Percentiles rank a stretch among this genome's conserved stretches.
Evolutionary conservation across 192 early-diverging fungal genomes (phyloP).

Genomic region (Entrophospora sp.): DNA sequence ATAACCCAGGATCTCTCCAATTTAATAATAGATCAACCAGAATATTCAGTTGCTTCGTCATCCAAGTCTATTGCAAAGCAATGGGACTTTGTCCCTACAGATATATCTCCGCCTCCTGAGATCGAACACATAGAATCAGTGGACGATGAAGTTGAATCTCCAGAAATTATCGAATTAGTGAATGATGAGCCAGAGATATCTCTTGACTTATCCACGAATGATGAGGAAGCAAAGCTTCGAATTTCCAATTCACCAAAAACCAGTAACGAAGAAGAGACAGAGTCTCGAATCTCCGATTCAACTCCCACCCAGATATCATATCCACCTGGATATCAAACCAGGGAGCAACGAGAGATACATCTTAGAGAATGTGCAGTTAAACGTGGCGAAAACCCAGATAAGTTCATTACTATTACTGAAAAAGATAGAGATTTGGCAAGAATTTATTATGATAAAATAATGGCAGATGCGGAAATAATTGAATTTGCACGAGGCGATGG

Average conservation of each 20-base stretch:
- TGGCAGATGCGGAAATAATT: no score
- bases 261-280: neutral
- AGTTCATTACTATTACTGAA: no score
- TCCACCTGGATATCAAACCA: neutral
- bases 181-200: neutral
- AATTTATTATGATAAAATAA: no score
- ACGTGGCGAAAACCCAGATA: no score
- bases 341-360: neutral
- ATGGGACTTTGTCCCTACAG: no score
- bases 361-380: neutral
- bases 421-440: no score
- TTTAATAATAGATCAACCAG: neutral
- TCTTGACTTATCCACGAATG: neutral
- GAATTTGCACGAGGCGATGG: no score
- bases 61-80: no score
- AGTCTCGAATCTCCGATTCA: no score
- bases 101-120: neutral
- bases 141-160: neutral
- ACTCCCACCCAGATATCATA: neutral
- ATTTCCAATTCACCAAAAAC: no score
- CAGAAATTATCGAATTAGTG: neutral
- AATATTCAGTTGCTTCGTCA: conserved; percentile 11
- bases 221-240: no score
- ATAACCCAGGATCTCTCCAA: neutral
- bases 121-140: conserved; percentile 4